phyloP scores from a whole-genome alignment of 495 filamentous ascomycete species.

The Xylaria intraflava region DNA sequence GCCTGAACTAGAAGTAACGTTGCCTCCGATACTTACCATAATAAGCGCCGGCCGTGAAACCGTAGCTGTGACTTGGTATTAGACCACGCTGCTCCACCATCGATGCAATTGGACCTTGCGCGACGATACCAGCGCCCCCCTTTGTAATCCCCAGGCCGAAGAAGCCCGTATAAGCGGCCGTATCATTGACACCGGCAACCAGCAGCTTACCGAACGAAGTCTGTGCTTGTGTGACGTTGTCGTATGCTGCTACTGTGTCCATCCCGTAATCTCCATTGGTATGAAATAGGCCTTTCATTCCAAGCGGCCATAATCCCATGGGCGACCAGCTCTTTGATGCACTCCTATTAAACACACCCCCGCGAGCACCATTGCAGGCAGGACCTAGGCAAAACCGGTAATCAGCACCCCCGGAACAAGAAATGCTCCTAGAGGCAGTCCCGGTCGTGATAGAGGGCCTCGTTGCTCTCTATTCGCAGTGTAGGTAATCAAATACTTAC shows the following conservation, averaged over 20 bases:
- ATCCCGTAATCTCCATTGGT: slow-evolving; percentile 54
- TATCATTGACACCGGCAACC: slow-evolving; percentile 50
- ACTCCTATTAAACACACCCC: slow-evolving; percentile 44
- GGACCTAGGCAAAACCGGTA: slow-evolving; percentile 22
- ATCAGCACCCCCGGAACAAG: slow-evolving; percentile 12
- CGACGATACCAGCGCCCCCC: slow-evolving; percentile 35
- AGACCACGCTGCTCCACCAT: slow-evolving; percentile 44
- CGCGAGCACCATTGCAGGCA: slow-evolving; percentile 40
- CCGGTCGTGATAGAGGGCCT: not conserved
- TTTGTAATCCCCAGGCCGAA: slow-evolving; percentile 49
- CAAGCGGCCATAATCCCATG: slow-evolving; percentile 49
- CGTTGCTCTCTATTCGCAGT: not conserved
- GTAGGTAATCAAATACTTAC: slow-evolving; percentile 26
- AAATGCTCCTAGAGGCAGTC: not conserved
- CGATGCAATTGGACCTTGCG: slow-evolving; percentile 30
- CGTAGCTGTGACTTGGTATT: slow-evolving; percentile 58
- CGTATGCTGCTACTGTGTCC: slow-evolving; percentile 46
- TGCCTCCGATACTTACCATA: slow-evolving; percentile 39
- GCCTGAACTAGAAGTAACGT: slow-evolving; percentile 1
- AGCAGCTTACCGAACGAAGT: slow-evolving; percentile 42
- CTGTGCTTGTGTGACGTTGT: slow-evolving; percentile 32
- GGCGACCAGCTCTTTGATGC: slow-evolving; percentile 52
- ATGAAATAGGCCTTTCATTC: slow-evolving; percentile 43
- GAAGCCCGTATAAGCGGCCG: slow-evolving; percentile 50
- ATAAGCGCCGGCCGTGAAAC: slow-evolving; percentile 60